Conservation (phyloP, 1,284 basidiomycete species). For the Xerocomus alliaceus region DNA sequence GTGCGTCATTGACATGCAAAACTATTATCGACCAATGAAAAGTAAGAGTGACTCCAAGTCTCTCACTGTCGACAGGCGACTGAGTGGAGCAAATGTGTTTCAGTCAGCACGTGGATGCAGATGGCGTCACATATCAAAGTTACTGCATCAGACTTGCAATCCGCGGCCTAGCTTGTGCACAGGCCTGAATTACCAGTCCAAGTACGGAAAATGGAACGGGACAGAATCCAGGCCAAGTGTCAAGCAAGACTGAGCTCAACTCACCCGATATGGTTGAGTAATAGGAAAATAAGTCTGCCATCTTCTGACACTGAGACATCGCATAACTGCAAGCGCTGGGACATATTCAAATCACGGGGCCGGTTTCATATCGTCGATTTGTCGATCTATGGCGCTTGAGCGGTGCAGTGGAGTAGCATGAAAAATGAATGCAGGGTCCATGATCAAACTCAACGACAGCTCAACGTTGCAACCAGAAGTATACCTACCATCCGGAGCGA, state of each 20-base stretch:
- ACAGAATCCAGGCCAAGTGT: neutral
- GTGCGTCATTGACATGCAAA: neutral
- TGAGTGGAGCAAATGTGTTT: conserved; percentile 34
- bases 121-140: too few species aligned
- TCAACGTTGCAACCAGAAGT: neutral
- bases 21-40: conserved; percentile 10
- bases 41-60: neutral
- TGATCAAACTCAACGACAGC: neutral
- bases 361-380: too few species aligned
- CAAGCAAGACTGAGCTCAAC: neutral
- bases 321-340: neutral
- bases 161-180: too few species aligned
- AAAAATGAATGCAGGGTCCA: neutral
- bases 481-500: neutral
- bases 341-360: neutral
- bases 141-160: too few species aligned
- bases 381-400: too few species aligned
- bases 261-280: neutral
- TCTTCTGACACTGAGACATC: neutral
- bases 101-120: conserved; percentile 14
- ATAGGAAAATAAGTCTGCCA: neutral
- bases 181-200: too few species aligned
- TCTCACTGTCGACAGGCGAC: conserved; percentile 16
- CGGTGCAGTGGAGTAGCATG: too few species aligned
- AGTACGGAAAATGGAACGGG: neutral